Conservation (phyloP, 2,329 filamentous ascomycete species). For the Botryotinia calthae region DNA sequence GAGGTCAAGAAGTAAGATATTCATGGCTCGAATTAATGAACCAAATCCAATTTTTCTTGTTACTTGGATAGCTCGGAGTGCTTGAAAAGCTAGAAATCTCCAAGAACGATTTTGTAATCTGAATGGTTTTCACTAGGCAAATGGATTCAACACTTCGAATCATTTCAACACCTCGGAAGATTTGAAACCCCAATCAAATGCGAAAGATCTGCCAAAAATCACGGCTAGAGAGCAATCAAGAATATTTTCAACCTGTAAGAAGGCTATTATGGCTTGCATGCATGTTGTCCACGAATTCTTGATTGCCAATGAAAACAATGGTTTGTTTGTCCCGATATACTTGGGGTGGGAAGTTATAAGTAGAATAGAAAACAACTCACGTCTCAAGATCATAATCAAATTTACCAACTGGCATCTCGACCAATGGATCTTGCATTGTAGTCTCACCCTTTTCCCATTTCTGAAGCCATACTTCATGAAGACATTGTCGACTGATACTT, state of each 20-base stretch:
- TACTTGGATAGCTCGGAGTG: neutral
- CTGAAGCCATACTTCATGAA: slow-evolving; percentile 70
- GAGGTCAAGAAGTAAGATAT: neutral
- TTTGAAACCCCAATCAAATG: neutral
- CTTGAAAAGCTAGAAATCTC: neutral
- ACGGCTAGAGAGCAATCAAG: neutral
- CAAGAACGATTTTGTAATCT: neutral
- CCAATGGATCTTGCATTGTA: slow-evolving; percentile 63
- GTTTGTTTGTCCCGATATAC: neutral
- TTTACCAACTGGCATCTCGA: slow-evolving; percentile 68
- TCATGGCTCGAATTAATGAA: neutral
- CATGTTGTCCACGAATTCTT: neutral
- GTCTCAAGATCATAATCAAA: slow-evolving; percentile 67
- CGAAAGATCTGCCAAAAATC: no score
- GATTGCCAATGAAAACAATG: neutral
- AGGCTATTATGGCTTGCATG: slow-evolving; percentile 8
- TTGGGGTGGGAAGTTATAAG: slow-evolving; percentile 11
- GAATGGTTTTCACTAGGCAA: neutral
- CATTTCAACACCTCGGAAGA: neutral
- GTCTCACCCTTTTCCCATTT: slow-evolving; percentile 54
- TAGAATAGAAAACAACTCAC: slow-evolving; percentile 45
- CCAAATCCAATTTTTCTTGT: neutral
- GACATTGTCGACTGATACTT: slow-evolving; percentile 68
- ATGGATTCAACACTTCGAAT: neutral
- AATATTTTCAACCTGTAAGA: neutral